Evolutionary conservation across 1,139 yeast genomes (phyloP).

Genomic region (Pichia sp.): DNA sequence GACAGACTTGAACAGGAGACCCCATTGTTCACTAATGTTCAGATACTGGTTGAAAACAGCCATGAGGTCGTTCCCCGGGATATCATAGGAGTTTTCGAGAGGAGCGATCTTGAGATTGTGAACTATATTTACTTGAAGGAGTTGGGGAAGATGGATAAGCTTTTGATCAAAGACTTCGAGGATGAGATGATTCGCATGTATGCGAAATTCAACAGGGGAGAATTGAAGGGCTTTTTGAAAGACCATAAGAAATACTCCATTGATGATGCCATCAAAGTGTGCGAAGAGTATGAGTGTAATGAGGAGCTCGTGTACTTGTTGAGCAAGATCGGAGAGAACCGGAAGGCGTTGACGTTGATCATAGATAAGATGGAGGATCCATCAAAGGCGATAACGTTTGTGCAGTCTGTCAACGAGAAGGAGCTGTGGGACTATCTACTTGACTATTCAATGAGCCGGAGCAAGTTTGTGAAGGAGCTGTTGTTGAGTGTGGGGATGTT

Average conservation of each 20-base stretch:
- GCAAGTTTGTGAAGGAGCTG: constrained; percentile 68
- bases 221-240: constrained; percentile 53
- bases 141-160: constrained; percentile 51
- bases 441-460: constrained; percentile 65
- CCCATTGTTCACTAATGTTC: constrained; percentile 43
- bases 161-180: constrained; percentile 52
- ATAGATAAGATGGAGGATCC: constrained; percentile 77
- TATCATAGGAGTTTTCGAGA: constrained; percentile 47
- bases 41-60: constrained; percentile 57
- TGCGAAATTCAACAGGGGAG: constrained; percentile 52
- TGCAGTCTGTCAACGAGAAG: constrained; percentile 62
- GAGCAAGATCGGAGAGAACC: constrained; percentile 79
- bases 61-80: constrained; percentile 56
- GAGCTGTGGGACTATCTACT: constrained; percentile 79
- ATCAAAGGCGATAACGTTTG: constrained; percentile 74
- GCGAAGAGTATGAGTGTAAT: constrained; percentile 48
- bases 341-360: constrained; percentile 69
- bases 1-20: constrained; percentile 32
- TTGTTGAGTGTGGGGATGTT: constrained; percentile 64
- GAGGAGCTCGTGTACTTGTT: constrained; percentile 77
- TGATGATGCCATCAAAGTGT: constrained; percentile 59
- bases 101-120: constrained; percentile 45
- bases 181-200: constrained; percentile 62
- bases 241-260: constrained; percentile 58
- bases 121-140: constrained; percentile 58